A percentile compares a stretch with the other conserved stretches of the same genome.
These are phyloP conservation scores for Dorcoceras hygrometricum DNA, from an alignment of 257 asterid species.

Conservation along the genomic window DNA sequence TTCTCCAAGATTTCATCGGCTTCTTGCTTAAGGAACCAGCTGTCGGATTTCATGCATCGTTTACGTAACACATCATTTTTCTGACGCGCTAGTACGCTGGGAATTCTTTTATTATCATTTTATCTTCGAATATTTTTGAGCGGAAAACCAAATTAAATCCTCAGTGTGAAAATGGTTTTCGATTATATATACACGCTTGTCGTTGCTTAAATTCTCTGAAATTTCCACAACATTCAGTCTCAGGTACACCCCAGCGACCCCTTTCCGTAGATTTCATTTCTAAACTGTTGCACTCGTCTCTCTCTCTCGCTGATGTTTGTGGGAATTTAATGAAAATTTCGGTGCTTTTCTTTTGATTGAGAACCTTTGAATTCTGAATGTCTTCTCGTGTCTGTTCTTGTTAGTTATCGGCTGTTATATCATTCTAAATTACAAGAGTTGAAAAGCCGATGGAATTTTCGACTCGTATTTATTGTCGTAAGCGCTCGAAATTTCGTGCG, in stretches of 20 bases:
- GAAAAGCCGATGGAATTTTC: slow-evolving; percentile 35
- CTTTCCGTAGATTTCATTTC: not conserved
- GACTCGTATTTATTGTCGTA: slow-evolving; percentile 23
- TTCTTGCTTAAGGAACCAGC: not conserved
- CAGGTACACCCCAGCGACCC: not conserved
- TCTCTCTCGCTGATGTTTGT: not conserved
- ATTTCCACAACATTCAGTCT: not conserved
- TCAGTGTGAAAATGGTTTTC: not conserved
- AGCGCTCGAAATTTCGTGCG: slow-evolving; percentile 46
- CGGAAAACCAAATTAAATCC: no score
- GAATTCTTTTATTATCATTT: no score
- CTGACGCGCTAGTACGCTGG: not conserved
- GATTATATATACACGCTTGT: not conserved
- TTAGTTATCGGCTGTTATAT: slow-evolving; percentile 16
- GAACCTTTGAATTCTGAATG: not conserved
- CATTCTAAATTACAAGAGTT: slow-evolving; percentile 16
- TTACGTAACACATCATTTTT: not conserved
- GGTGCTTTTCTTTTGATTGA: no score
- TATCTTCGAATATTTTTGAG: not conserved
- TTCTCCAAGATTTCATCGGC: not conserved
- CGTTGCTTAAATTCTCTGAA: not conserved
- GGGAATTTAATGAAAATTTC: not conserved
- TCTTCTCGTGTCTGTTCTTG: slow-evolving; percentile 12
- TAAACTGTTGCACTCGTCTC: not conserved
- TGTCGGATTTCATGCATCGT: not conserved